Percentiles rank a stretch among this genome's conserved stretches.
Evolutionary conservation across 1,139 yeast species (phyloP).

Genomic region (Arxiozyma slooffiae): DNA sequence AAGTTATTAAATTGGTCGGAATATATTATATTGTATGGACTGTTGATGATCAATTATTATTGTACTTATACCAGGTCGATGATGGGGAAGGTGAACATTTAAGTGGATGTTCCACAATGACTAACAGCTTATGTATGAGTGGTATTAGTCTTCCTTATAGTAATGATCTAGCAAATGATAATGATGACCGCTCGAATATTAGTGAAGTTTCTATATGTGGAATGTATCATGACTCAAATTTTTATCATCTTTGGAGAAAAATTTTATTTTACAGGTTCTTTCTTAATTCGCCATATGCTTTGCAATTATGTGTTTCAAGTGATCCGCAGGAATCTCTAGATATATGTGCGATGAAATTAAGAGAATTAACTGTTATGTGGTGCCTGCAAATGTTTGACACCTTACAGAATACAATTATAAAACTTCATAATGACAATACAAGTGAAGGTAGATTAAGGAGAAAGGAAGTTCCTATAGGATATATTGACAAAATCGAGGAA

Average conservation of each 20-base stretch:
- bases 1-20: conserved; percentile 12
- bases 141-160: background rate
- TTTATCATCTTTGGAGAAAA: conserved; percentile 21
- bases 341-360: conserved; percentile 22
- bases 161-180: conserved; percentile 3
- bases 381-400: conserved; percentile 21
- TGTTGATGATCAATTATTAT: conserved; percentile 13
- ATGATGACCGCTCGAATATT: conserved; percentile 6
- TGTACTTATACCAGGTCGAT: conserved; percentile 20
- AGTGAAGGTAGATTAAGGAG: background rate
- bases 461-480: background rate
- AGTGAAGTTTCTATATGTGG: conserved; percentile 15
- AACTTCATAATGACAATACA: conserved; percentile 1
- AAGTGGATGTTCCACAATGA: background rate
- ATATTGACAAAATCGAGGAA: conserved; percentile 12
- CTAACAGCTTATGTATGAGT: background rate
- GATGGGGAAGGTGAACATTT: conserved; percentile 11
- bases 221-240: conserved; percentile 13
- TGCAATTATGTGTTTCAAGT: conserved; percentile 17
- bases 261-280: conserved; percentile 22
- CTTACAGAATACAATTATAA: conserved; percentile 11
- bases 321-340: conserved; percentile 18
- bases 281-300: conserved; percentile 12
- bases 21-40: conserved; percentile 21
- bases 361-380: conserved; percentile 28